Percentiles rank a stretch among this genome's conserved stretches.
phyloP scores from a whole-genome alignment of 257 asterid genomes.

The Solanum piurae region DNA sequence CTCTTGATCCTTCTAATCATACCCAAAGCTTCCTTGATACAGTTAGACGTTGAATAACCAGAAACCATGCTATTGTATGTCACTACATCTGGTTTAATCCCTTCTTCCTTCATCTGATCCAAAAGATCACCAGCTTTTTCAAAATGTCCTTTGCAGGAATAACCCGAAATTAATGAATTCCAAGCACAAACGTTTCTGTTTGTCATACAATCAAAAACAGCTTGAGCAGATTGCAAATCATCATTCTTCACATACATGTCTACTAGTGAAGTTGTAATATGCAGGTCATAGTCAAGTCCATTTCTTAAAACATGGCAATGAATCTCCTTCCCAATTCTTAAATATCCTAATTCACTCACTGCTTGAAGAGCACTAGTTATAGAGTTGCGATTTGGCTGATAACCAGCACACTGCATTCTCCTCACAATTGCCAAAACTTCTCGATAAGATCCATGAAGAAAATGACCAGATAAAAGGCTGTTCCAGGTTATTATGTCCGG shows the following conservation, averaged over 20 bases:
- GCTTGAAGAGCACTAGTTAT: conserved; percentile 45
- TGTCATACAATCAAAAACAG: conserved; percentile 27
- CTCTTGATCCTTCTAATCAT: conserved; percentile 24
- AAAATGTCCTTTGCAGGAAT: conserved; percentile 33
- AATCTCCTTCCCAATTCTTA: conserved; percentile 20
- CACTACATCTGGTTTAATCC: conserved; percentile 38
- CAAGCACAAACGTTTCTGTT: conserved; percentile 35
- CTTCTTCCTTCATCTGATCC: conserved; percentile 35
- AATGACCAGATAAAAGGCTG: conserved; percentile 45
- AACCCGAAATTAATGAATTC: conserved; percentile 52
- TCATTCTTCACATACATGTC: conserved; percentile 53
- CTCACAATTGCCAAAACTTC: conserved; percentile 25
- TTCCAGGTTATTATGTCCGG: conserved; percentile 61
- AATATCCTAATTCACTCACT: conserved; percentile 25
- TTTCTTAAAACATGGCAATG: conserved; percentile 44
- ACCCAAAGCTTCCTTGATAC: conserved; percentile 32
- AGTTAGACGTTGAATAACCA: conserved; percentile 37
- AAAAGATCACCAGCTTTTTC: conserved; percentile 28
- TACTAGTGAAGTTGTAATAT: conserved; percentile 33
- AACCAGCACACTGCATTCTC: conserved; percentile 38
- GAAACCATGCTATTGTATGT: conserved; percentile 51
- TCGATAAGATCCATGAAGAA: conserved; percentile 18
- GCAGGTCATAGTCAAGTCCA: conserved; percentile 28
- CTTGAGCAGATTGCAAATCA: conserved; percentile 27
- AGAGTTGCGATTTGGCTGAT: conserved; percentile 39